phyloP scores from a whole-genome alignment of 257 asterid species.

The Nicotiana paniculata region DNA sequence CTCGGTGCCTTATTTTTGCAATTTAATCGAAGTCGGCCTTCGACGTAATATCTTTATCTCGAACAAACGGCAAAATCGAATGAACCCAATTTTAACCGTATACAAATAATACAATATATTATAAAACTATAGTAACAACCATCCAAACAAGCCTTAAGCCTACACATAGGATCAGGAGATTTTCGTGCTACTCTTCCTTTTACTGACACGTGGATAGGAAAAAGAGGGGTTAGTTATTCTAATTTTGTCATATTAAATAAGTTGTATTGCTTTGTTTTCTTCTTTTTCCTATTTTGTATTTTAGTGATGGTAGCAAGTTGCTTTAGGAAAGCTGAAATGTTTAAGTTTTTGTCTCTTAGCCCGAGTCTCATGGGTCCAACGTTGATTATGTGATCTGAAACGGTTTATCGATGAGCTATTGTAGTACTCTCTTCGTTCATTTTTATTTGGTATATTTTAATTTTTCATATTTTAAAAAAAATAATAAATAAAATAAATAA shows the following conservation, averaged over 20 bases:
- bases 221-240: not conserved
- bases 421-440: too few relatives aligned
- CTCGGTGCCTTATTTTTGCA: too few relatives aligned
- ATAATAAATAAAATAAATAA: too few relatives aligned
- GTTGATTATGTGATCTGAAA: not conserved
- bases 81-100: too few relatives aligned
- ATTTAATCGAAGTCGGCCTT: too few relatives aligned
- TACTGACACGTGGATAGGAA: not conserved
- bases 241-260: not conserved
- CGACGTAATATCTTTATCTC: too few relatives aligned
- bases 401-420: not conserved
- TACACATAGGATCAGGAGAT: not conserved
- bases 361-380: not conserved
- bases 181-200: not conserved
- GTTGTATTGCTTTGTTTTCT: not conserved
- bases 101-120: too few relatives aligned
- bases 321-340: not conserved
- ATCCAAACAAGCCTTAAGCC: too few relatives aligned
- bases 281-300: not conserved
- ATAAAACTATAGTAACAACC: too few relatives aligned
- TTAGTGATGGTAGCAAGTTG: not conserved
- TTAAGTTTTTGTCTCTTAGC: not conserved
- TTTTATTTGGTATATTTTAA: too few relatives aligned
- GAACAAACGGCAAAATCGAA: too few relatives aligned
- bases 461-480: too few relatives aligned